A percentile compares a stretch with the other conserved stretches of the same genome.
These are phyloP conservation scores for Neoboletus brunneissimus DNA, from an alignment of 768 basidiomycete genomes.

Conservation along the genomic window DNA sequence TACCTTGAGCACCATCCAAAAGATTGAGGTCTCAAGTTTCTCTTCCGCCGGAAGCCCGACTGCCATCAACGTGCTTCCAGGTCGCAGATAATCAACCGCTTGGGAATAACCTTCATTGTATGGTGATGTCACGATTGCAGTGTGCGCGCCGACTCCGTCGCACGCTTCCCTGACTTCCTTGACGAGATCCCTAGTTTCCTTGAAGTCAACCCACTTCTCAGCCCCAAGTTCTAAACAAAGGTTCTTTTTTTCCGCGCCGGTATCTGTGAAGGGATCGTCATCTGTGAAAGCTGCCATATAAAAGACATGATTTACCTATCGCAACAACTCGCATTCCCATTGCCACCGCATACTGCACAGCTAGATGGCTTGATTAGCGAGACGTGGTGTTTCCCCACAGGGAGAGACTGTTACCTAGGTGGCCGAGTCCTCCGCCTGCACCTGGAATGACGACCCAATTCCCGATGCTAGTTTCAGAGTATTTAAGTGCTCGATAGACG, in stretches of 20 bases:
- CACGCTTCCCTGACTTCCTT: conserved; percentile 60
- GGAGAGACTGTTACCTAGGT: conserved; percentile 49
- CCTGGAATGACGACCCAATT: conserved; percentile 78
- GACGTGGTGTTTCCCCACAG: no score
- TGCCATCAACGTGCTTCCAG: conserved; percentile 70
- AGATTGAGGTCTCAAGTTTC: conserved; percentile 58
- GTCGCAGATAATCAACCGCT: conserved; percentile 73
- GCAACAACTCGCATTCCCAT: conserved; percentile 82
- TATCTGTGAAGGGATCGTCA: conserved; percentile 42
- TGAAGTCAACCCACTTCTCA: conserved; percentile 80
- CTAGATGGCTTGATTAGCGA: conserved; percentile 29
- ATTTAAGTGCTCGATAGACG: conserved; percentile 82
- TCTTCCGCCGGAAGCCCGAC: conserved; percentile 72
- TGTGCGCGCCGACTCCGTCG: conserved; percentile 71
- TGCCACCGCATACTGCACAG: conserved; percentile 75
- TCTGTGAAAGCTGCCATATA: background rate
- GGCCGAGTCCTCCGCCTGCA: conserved; percentile 80
- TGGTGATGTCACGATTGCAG: conserved; percentile 60
- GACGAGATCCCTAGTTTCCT: conserved; percentile 60
- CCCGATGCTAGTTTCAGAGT: conserved; percentile 58
- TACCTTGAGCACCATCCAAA: conserved; percentile 68
- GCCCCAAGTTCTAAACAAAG: conserved; percentile 63
- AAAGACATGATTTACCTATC: conserved; percentile 41
- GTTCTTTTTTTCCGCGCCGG: conserved; percentile 68
- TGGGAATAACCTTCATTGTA: conserved; percentile 42